Conservation (phyloP, 2,329 filamentous ascomycete genomes). For the Botrytis tulipae region DNA sequence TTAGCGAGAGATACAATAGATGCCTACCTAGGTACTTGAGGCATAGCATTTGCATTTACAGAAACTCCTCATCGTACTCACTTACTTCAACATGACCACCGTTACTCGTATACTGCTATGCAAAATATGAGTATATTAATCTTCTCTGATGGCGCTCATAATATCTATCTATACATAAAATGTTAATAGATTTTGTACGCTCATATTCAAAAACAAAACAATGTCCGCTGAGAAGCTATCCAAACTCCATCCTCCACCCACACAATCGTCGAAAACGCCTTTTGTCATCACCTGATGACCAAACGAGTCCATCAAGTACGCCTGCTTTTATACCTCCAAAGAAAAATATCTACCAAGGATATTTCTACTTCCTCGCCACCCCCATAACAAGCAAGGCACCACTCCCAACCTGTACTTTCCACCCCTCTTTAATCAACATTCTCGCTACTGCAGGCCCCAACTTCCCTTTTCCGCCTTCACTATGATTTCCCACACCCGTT, state of each 20-base stretch:
- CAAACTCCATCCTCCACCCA: not conserved
- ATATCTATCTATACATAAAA: not conserved
- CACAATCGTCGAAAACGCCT: not conserved
- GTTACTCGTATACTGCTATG: not conserved
- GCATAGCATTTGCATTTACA: not conserved
- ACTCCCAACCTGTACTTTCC: constrained; percentile 72
- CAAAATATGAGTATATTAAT: not conserved
- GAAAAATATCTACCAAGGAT: not conserved
- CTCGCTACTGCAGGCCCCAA: constrained; percentile 78
- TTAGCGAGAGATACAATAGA: not conserved
- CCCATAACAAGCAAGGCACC: constrained; percentile 72
- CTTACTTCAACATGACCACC: not conserved
- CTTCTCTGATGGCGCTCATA: not conserved
- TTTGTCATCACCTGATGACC: not conserved
- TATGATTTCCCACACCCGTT: constrained; percentile 79
- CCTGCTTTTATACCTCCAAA: not conserved
- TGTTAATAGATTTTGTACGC: not conserved
- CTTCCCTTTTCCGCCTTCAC: constrained; percentile 69
- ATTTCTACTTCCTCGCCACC: constrained; percentile 34
- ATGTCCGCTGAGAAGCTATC: not conserved
- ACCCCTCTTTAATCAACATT: constrained; percentile 73
- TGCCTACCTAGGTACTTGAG: not conserved
- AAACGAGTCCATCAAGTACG: not conserved
- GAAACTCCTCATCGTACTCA: not conserved
- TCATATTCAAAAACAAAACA: not conserved